Percentiles rank a stretch among this genome's conserved stretches.
These are phyloP conservation scores for Trypanosoma mega DNA, from an alignment of 208 protist genomes.

Conservation along the genomic window DNA sequence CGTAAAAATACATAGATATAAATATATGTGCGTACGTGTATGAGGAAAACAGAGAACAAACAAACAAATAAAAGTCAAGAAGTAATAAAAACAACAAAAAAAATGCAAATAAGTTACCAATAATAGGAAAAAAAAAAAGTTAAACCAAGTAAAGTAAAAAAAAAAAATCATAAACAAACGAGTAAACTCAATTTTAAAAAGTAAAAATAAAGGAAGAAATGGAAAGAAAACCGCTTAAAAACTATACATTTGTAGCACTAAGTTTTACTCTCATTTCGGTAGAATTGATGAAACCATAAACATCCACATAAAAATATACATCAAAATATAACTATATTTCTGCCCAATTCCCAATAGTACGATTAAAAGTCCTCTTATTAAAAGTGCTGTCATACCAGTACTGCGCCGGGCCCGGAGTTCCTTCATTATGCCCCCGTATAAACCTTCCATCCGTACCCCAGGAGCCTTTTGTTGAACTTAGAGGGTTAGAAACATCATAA, in stretches of 20 bases:
- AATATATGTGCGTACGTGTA: constrained; percentile 10
- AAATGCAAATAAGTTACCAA: constrained; percentile 7
- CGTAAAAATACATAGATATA: constrained; percentile 6
- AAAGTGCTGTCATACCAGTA: constrained; percentile 73
- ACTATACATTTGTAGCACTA: no score
- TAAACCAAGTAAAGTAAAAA: constrained; percentile 18
- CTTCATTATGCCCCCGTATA: constrained; percentile 14
- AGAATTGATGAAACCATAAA: no score
- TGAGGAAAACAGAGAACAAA: constrained; percentile 12
- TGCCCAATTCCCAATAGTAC: constrained; percentile 51
- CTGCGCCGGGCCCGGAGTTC: constrained; percentile 43
- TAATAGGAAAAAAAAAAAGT: constrained; percentile 15
- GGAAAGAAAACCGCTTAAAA: no score
- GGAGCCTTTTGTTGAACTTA: constrained; percentile 25
- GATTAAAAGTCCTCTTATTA: constrained; percentile 82
- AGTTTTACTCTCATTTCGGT: no score
- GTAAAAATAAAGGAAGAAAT: no score
- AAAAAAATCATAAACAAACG: constrained; percentile 18
- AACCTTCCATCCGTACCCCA: constrained; percentile 77
- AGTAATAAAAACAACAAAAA: constrained; percentile 11
- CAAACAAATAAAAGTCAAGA: constrained; percentile 13
- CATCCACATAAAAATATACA: no score
- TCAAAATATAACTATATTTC: not conserved
- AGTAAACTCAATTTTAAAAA: no score
- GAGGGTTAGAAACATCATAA: constrained; percentile 31